phyloP scores from a whole-genome alignment of 495 filamentous ascomycete species.

The Thermothielavioides terrestris region DNA sequence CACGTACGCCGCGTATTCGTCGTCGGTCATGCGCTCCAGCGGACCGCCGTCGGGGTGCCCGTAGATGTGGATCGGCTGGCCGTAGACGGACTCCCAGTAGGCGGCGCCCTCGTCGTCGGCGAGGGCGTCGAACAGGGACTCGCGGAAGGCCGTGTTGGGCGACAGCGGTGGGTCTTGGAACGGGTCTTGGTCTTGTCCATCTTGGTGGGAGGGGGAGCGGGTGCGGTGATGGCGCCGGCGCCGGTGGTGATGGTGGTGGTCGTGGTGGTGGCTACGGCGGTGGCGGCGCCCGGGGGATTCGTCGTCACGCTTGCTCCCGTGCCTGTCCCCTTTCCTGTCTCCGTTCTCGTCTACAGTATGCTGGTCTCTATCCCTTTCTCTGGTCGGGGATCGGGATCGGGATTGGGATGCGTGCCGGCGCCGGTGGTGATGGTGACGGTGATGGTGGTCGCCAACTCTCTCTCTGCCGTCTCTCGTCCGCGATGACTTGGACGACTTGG shows the following conservation, averaged over 20 bases:
- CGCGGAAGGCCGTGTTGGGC: slow-evolving; percentile 70
- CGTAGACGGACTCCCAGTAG: slow-evolving; percentile 93
- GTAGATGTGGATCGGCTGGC: slow-evolving; percentile 66
- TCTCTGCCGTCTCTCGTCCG: slow-evolving; percentile 7
- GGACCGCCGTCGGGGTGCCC: slow-evolving; percentile 15
- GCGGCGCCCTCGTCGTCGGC: slow-evolving; percentile 94
- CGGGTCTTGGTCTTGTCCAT: slow-evolving; percentile 29
- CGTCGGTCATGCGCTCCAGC: slow-evolving; percentile 81
- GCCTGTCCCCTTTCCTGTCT: not conserved
- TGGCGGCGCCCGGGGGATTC: slow-evolving; percentile 16
- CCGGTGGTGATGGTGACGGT: slow-evolving; percentile 25
- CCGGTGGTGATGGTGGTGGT: slow-evolving; percentile 21
- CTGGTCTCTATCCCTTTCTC: not conserved
- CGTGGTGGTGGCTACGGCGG: slow-evolving; percentile 18
- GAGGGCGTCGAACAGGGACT: slow-evolving; percentile 97
- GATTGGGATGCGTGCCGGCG: not conserved
- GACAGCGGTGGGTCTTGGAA: slow-evolving; percentile 49
- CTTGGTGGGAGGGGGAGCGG: slow-evolving; percentile 2
- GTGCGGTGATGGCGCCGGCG: slow-evolving; percentile 22
- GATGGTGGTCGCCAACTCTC: slow-evolving; percentile 12
- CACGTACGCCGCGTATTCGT: slow-evolving; percentile 81
- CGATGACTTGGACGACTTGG: slow-evolving; percentile 16
- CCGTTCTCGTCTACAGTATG: not conserved
- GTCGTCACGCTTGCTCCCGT: not conserved
- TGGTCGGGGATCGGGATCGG: not conserved